Evolutionary conservation across 345 rosid genomes (phyloP), one percentile per base, ranked within the genome.

Genomic region (Hibiscus trionum): DNA sequence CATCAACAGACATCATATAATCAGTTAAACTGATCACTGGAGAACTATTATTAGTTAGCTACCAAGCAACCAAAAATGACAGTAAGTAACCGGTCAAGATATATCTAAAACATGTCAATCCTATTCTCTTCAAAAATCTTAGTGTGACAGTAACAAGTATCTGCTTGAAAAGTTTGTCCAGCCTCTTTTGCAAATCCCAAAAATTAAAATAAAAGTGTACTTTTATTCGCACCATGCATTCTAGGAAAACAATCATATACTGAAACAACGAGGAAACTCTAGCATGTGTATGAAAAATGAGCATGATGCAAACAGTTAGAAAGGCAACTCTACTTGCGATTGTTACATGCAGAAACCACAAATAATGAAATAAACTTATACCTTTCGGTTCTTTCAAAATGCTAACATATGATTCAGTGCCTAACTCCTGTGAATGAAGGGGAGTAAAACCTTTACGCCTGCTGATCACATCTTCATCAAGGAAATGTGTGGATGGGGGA

Each of bases 381-480:
- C 97, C 96, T 84, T 63, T 83, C 14, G 75, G 74, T 0, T 77
- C 86, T 63, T 83, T 87, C 76, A 67, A 66, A 46, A 59, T 35
- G 14, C 84, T 82, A 19, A 71, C 63, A n/a, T 72, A 80, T 27
- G 61, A 12, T 73, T 86, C 82, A 77, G 74, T 14, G 72, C 79
- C 65, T 68, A 88, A 63, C 59, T 91, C 90, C 52, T 76, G 86
- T 11, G 91, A 84, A 14, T 85, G 61, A 70, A 80, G 84, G n/a
- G 91, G 83, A 15, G 90, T 79, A 72, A 86, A 87, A 27, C 76
- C 67, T 71, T 80, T 75, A 47, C 69, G 82, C 44, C 77, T 76
- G 76, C 86, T 81, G 37, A 72, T 84, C 81, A 72, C 85, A 81
- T 90, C 99, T 75, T 94, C 97, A 68, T 95, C 98, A 15, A 88